Evolutionary conservation across 2,329 filamentous ascomycete species (phyloP).

Genomic region (Alternaria tenuissima): DNA sequence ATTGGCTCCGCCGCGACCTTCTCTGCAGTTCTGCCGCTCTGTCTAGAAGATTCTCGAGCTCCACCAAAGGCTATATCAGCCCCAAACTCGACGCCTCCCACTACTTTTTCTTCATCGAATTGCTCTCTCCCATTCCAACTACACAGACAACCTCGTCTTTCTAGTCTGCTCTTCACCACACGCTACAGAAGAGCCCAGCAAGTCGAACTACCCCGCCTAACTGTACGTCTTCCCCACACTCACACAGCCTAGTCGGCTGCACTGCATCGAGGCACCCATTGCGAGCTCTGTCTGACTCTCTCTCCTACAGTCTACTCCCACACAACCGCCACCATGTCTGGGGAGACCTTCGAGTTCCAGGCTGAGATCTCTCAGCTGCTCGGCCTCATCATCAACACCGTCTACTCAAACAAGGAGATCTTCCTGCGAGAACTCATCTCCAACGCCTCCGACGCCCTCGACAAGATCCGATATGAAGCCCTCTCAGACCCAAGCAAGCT

Average conservation of each 20-base stretch:
- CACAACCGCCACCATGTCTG: constrained; percentile 70
- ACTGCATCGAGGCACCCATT: constrained; percentile 6
- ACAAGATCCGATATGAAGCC: constrained; percentile 99
- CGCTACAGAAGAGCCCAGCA: constrained; percentile 31
- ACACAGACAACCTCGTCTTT: constrained; percentile 33
- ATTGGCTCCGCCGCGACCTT: constrained; percentile 39
- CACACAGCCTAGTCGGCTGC: constrained; percentile 18
- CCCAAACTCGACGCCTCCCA: constrained; percentile 33
- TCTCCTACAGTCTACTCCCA: constrained; percentile 23
- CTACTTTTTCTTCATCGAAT: constrained; percentile 34
- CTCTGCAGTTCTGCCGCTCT: constrained; percentile 45
- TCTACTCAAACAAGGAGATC: constrained; percentile 99
- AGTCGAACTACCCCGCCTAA: constrained; percentile 31
- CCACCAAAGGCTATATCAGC: constrained; percentile 45
- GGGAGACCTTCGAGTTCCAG: constrained; percentile 99
- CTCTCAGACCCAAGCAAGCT: constrained; percentile 97
- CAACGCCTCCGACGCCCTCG: constrained; percentile 97
- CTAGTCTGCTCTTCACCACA: constrained; percentile 30
- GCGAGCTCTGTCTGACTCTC: too few relatives aligned
- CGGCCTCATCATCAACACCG: constrained; percentile 99
- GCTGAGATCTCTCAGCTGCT: constrained; percentile 99
- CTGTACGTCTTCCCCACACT: constrained; percentile 24
- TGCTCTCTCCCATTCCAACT: constrained; percentile 27
- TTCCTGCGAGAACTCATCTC: constrained; percentile 98
- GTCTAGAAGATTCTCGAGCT: constrained; percentile 52